Conservation (phyloP, 768 basidiomycete genomes). For the Leccinum uliginosum region DNA sequence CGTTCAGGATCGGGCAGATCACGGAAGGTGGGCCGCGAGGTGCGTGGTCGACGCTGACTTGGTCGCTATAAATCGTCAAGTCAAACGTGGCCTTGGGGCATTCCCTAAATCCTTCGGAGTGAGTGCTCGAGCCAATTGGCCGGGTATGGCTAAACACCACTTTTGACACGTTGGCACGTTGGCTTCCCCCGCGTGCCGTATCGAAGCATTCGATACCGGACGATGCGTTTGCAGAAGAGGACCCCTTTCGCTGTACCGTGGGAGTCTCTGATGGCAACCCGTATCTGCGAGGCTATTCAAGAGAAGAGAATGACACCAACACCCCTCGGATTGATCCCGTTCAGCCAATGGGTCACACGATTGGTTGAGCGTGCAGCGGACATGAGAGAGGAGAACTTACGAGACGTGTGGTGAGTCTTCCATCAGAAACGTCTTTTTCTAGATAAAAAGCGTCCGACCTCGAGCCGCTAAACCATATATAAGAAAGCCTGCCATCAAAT, state of each 20-base stretch:
- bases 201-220: constrained; percentile 25
- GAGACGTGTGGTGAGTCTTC: constrained; percentile 27
- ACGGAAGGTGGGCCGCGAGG: constrained; percentile 31
- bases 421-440: constrained; percentile 23
- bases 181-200: constrained; percentile 29
- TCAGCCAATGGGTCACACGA: constrained; percentile 28
- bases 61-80: constrained; percentile 34
- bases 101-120: constrained; percentile 29
- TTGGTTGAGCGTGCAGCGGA: constrained; percentile 13
- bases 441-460: constrained; percentile 27
- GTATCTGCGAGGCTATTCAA: constrained; percentile 15
- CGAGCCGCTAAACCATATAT: constrained; percentile 13
- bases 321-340: constrained; percentile 29
- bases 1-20: constrained; percentile 37
- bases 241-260: constrained; percentile 20
- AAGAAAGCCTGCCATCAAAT: constrained; percentile 32
- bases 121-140: constrained; percentile 2
- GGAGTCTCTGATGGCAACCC: constrained; percentile 19
- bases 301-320: constrained; percentile 5
- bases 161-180: constrained; percentile 6
- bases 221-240: constrained; percentile 22
- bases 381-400: constrained; percentile 20
- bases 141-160: not conserved
- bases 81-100: constrained; percentile 27
- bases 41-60: constrained; percentile 35